These are phyloP conservation scores for Phallus indusiatus DNA, from an alignment of 768 basidiomycete species.

Conservation along the genomic window DNA sequence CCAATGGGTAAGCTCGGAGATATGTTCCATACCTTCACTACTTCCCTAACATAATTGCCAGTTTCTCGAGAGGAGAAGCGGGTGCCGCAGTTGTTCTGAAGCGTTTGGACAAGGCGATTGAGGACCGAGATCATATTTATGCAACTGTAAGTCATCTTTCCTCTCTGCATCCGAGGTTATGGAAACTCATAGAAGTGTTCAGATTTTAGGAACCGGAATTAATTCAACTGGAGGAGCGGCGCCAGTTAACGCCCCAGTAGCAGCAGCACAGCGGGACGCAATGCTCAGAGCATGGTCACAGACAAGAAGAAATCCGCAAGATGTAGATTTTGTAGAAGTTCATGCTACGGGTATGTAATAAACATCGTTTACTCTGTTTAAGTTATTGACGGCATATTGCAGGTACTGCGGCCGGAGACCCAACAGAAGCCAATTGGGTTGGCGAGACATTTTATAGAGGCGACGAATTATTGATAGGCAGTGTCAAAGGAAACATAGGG, in stretches of 20 bases:
- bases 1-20: conserved; percentile 13
- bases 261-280: conserved; percentile 26
- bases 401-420: conserved; percentile 24
- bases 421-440: conserved; percentile 12
- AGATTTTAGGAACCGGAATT: conserved; percentile 34
- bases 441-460: conserved; percentile 13
- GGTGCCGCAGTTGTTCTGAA: conserved; percentile 7
- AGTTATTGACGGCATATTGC: neutral
- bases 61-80: conserved; percentile 9
- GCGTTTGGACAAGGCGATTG: conserved; percentile 8
- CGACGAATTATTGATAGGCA: conserved; percentile 11
- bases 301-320: conserved; percentile 1
- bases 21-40: neutral
- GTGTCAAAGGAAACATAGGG: conserved; percentile 15
- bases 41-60: neutral
- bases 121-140: conserved; percentile 12
- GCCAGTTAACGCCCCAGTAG: conserved; percentile 30
- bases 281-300: conserved; percentile 22
- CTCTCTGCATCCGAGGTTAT: no score
- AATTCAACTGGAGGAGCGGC: conserved; percentile 28
- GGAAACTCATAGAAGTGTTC: neutral
- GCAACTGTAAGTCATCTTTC: neutral
- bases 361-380: no score
- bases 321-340: conserved; percentile 12
- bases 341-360: conserved; percentile 14